Percentiles rank a stretch among this genome's conserved stretches.
These are phyloP conservation scores for Serendipita sp. DNA, from an alignment of 768 basidiomycete species.

Conservation along the genomic window DNA sequence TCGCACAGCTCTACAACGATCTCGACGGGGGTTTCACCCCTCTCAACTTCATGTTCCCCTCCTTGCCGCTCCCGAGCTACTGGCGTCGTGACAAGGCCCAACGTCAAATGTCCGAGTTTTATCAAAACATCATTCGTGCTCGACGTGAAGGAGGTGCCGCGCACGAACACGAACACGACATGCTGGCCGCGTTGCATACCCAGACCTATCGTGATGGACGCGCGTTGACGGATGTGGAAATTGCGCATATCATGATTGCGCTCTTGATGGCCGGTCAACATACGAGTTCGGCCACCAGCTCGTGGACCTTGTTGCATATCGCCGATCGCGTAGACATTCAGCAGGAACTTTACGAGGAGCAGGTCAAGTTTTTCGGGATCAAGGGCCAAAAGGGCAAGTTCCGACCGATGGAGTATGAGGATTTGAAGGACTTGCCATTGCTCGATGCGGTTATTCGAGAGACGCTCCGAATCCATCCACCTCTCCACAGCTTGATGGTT, in stretches of 20 bases:
- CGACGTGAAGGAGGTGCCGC: slow-evolving; percentile 14
- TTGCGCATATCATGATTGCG: slow-evolving; percentile 97
- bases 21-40: slow-evolving; percentile 95
- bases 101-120: slow-evolving; percentile 86
- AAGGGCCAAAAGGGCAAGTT: slow-evolving; percentile 54
- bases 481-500: slow-evolving; percentile 78
- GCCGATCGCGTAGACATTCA: slow-evolving; percentile 58
- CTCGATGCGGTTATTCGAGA: slow-evolving; percentile 86
- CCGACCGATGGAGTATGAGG: slow-evolving; percentile 70
- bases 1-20: slow-evolving; percentile 72
- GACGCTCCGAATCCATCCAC: slow-evolving; percentile 84
- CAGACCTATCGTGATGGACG: slow-evolving; percentile 75
- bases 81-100: slow-evolving; percentile 79
- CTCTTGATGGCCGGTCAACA: slow-evolving; percentile 99
- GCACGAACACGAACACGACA: slow-evolving; percentile 52
- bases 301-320: slow-evolving; percentile 82
- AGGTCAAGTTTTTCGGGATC: slow-evolving; percentile 62
- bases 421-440: slow-evolving; percentile 64
- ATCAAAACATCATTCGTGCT: slow-evolving; percentile 59
- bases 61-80: slow-evolving; percentile 82
- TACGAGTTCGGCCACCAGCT: slow-evolving; percentile 82
- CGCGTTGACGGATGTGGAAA: slow-evolving; percentile 68
- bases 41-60: slow-evolving; percentile 88
- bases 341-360: slow-evolving; percentile 77
- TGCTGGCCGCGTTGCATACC: slow-evolving; percentile 75